Percentiles rank a stretch among this genome's conserved stretches.
Evolutionary conservation across 306 rosid species (phyloP).

Genomic region (Astragalus membranaceus): DNA sequence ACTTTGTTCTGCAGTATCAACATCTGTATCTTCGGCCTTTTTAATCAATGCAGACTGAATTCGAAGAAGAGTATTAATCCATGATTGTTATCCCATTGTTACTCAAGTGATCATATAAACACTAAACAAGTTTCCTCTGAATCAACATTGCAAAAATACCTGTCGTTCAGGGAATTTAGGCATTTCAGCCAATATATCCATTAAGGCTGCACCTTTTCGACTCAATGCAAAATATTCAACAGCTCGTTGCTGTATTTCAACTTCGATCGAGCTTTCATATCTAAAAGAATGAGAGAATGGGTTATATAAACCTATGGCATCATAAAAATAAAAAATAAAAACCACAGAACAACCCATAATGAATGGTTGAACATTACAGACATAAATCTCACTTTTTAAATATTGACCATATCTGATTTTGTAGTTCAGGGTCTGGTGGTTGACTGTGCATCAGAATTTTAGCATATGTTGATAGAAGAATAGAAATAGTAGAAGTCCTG

Average conservation of each 20-base stretch:
- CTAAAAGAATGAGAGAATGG: constrained; percentile 36
- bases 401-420: constrained; percentile 91
- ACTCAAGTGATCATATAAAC: constrained; percentile 16
- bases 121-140: constrained; percentile 13
- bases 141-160: constrained; percentile 43
- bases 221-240: constrained; percentile 90
- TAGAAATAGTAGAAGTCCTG: constrained; percentile 80
- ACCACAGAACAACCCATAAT: neutral
- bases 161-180: constrained; percentile 99
- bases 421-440: constrained; percentile 94
- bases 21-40: constrained; percentile 91
- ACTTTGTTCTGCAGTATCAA: constrained; percentile 95
- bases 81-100: constrained; percentile 5
- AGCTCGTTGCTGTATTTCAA: constrained; percentile 97
- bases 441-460: constrained; percentile 96
- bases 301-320: constrained; percentile 26
- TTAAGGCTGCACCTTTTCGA: constrained; percentile 80
- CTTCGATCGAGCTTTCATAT: constrained; percentile 98
- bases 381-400: constrained; percentile 75
- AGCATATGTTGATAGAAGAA: constrained; percentile 96
- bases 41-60: constrained; percentile 87
- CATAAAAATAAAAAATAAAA: neutral
- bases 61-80: constrained; percentile 12
- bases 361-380: constrained; percentile 9
- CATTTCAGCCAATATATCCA: constrained; percentile 95